Base-by-base conservation (phyloP, 2,329 filamentous ascomycete species). In the Trichoderma koningii region DNA sequence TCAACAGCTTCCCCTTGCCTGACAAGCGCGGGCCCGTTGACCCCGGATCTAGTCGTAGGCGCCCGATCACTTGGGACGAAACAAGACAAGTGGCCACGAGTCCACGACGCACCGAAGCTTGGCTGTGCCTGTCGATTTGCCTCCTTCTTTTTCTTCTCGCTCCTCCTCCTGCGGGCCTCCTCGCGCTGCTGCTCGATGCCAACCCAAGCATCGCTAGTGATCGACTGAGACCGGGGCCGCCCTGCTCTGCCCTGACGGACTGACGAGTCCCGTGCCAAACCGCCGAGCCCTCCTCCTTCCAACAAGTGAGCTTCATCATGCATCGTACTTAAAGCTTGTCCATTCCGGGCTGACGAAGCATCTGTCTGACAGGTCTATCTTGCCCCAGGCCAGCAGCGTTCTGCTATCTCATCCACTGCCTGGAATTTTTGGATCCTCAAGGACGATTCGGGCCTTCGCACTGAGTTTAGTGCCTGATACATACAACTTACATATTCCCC, bases 41-140 rank as follows among this genome's bases (percentile, higher is more conserved):
- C 59, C 51, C 62, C 62, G 65, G 65, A 65, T 64, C 55, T 55
- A 59, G 61, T 64, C 64, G 64, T 66, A 56, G 65, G 62, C 65
- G 63, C 62, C 65, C 51, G 65, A 65, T 65, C 59, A 47, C 30
- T 66, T 64, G 65, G 61, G 62, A 61, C 48, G 61, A 60, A 65
- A 65, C 62, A 65, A 50, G 65, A 38, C 34, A 38, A 38, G 34
- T 38, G 34, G 34, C 34, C 34, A 38, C 34, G 34, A 61, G 62
- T 55, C 65, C 44, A 61, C 51, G 41, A 47, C 41, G 30, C 50
- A 51, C 44, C 44, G 45, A 64, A 63, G 44, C 52, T 48, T 66
- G 59, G 52, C 55, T 42, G 57, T 66, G 45, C 55, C 65, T 66
- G 65, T 59, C 65, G 47, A 56, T 42, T 64, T 57, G 26, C 41